Base-by-base conservation (phyloP, 2,329 filamentous ascomycete genomes). In the Diaporthe sp. region DNA sequence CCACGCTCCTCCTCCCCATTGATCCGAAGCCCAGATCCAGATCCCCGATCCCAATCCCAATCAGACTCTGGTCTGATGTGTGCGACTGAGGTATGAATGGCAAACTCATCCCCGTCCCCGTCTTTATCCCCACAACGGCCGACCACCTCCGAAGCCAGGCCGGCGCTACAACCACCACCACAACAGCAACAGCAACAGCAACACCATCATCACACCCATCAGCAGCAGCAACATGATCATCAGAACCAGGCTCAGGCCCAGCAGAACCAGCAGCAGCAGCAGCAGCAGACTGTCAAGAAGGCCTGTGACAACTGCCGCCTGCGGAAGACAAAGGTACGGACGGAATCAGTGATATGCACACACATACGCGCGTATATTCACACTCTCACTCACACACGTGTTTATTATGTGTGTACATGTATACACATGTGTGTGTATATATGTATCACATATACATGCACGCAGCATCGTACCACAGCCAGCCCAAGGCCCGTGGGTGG, bases 231-330 rank as follows among this genome's bases (percentile, higher is more conserved):
- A 10, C 63, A 53, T 53, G 63, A 68, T 20, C 47, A 37, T 39
- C 63, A 53, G 12, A 37, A 39, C 9, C 47, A 51, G 31, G 47
- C 28, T 12, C 63, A n/a, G 47, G 34, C 13, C 9, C 63, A 68
- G 63, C 44, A 39, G 63, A 28, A 53, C 6, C 58, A 34, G 17
- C 34, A 25, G 34, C 39, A 65, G 25, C 57, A 34, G 28, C 71
- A 51, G 39, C 72, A 74, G 42, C 51, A 53, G 39, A 68, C 72
- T 25, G 72, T 74, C 7, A 74, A 74, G 53, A 74, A 74, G 57
- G 72, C 72, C 15, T 74, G 72, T 42, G 72, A 74, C 55, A 74
- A 74, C 63, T 74, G 72, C 44, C 65, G 72, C 28, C 72, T 74
- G 34, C 49, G 72, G 22, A 74, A 74, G 49, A 74, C 72, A 39